A percentile compares a stretch with the other conserved stretches of the same genome.
Evolutionary conservation across 2,329 filamentous ascomycete genomes (phyloP).

Genomic region (Xylariaceae sp.): DNA sequence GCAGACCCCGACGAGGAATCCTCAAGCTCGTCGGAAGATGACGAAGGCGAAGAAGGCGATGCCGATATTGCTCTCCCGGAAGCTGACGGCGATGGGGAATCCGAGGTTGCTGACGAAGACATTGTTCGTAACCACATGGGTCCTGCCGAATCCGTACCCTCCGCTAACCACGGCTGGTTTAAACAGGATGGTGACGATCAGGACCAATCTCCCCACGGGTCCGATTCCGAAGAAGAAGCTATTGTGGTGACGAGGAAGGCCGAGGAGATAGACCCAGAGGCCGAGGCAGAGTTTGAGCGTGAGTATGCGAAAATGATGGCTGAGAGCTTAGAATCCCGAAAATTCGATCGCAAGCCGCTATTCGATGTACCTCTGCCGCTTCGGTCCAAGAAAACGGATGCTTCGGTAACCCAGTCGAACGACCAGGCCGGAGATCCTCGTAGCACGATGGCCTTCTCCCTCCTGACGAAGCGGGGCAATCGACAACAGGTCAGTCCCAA

Average conservation of each 20-base stretch:
- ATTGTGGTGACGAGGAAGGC: slow-evolving; percentile 89
- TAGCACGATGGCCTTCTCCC: slow-evolving; percentile 92
- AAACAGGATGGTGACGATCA: slow-evolving; percentile 45
- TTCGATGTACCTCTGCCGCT: slow-evolving; percentile 98
- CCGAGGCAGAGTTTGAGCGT: slow-evolving; percentile 93
- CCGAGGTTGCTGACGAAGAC: slow-evolving; percentile 47
- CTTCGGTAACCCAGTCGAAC: slow-evolving; percentile 26
- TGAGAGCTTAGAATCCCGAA: slow-evolving; percentile 89
- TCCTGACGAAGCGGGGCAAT: slow-evolving; percentile 93
- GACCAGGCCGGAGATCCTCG: slow-evolving; percentile 29
- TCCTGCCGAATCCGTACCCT: background rate
- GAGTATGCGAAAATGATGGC: slow-evolving; percentile 98
- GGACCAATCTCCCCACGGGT: slow-evolving; percentile 42
- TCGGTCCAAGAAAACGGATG: slow-evolving; percentile 60
- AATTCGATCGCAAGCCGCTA: slow-evolving; percentile 87
- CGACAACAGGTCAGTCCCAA: slow-evolving; percentile 68
- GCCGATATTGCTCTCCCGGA: slow-evolving; percentile 55
- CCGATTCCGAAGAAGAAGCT: slow-evolving; percentile 73
- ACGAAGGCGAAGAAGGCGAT: slow-evolving; percentile 54
- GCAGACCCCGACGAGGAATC: slow-evolving; percentile 66
- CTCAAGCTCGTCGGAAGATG: slow-evolving; percentile 66
- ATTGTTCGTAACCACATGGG: too few species aligned
- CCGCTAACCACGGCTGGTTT: too few species aligned
- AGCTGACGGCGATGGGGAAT: slow-evolving; percentile 51
- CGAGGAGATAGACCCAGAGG: slow-evolving; percentile 84